Percentiles rank a stretch among this genome's conserved stretches.
These are phyloP conservation scores for Arbutus unedo DNA, from an alignment of 148 eudicot genomes.

Conservation along the genomic window DNA sequence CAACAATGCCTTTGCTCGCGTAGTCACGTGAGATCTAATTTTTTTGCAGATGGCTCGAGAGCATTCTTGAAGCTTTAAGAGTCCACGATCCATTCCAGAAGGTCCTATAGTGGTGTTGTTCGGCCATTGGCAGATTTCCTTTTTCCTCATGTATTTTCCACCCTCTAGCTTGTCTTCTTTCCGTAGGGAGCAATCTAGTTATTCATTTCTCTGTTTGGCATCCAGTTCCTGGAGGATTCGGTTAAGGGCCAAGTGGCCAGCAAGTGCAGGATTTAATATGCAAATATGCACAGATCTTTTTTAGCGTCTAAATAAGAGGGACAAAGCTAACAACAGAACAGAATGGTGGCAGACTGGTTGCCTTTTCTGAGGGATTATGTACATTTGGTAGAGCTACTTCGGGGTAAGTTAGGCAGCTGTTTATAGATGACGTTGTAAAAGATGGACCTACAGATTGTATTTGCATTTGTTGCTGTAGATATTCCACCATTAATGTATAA, in stretches of 20 bases:
- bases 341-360: conserved; percentile 12
- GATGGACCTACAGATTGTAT: not conserved
- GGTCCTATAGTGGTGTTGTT: conserved; percentile 24
- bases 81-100: conserved; percentile 47
- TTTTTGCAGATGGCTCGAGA: conserved; percentile 64
- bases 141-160: not conserved
- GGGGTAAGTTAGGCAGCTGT: conserved; percentile 12
- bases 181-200: not conserved
- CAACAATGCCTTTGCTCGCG: not conserved
- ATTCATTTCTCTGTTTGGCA: not conserved
- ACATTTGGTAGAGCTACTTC: conserved; percentile 10
- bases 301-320: not conserved
- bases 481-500: not conserved
- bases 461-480: not conserved
- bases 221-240: not conserved
- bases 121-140: conserved; percentile 1
- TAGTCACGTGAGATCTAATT: not conserved
- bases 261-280: not conserved
- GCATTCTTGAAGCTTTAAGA: conserved; percentile 74
- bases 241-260: not conserved
- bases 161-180: not conserved
- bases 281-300: not conserved
- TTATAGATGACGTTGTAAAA: not conserved
- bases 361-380: conserved; percentile 7
- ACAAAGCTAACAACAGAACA: conserved; percentile 10